Conservation (phyloP, 2,329 filamentous ascomycete species). For the Monilinia polystroma region DNA sequence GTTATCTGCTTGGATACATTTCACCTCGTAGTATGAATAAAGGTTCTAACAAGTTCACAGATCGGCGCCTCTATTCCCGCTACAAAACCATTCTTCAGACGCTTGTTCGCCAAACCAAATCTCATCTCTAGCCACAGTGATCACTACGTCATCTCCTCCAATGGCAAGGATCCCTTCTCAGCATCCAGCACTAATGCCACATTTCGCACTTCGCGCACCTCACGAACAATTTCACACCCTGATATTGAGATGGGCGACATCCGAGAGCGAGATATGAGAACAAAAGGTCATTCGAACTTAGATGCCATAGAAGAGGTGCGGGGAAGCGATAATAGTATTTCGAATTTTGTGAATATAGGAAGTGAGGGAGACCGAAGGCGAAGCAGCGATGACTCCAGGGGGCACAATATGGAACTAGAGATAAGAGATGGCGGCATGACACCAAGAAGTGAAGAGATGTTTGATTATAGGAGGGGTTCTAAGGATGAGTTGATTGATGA, state of each 20-base stretch:
- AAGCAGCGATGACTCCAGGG: neutral
- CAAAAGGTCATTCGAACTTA: neutral
- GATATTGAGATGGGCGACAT: neutral
- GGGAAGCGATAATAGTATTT: neutral
- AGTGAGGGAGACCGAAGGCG: neutral
- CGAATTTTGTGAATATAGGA: neutral
- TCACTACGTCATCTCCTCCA: neutral
- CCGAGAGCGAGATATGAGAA: neutral
- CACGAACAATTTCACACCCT: neutral
- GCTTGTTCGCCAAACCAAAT: constrained; percentile 28
- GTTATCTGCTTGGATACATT: neutral
- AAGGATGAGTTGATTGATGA: neutral
- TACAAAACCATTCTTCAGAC: constrained; percentile 46
- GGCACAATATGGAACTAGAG: no score
- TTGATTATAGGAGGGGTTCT: neutral
- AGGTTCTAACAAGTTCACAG: constrained; percentile 28
- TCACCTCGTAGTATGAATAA: neutral
- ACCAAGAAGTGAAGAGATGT: no score
- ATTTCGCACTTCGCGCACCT: neutral
- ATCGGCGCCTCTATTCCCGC: constrained; percentile 47
- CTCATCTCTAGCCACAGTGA: neutral
- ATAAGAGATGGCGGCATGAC: neutral
- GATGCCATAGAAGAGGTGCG: constrained; percentile 4
- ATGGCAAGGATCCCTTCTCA: neutral
- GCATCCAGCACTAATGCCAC: neutral